Conservation (phyloP, 805 yeast genomes). For the Clavispora carvajalis region DNA sequence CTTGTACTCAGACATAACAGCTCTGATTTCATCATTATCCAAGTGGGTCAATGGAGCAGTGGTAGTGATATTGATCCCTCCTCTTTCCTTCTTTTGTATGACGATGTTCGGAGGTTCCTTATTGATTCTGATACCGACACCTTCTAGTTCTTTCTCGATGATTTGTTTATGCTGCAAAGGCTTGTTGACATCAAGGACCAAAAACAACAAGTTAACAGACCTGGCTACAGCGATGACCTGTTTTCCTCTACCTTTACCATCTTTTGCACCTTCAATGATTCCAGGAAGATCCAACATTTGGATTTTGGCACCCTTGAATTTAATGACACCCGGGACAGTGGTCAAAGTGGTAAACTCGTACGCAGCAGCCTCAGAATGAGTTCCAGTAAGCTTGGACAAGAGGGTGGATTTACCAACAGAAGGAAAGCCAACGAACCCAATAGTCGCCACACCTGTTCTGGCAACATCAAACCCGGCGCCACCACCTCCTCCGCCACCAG, state of each 20-base stretch:
- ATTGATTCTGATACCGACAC: constrained; percentile 93
- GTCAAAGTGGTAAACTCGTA: constrained; percentile 97
- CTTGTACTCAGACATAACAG: constrained; percentile 93
- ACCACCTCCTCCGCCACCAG: constrained; percentile 75
- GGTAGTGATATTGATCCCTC: constrained; percentile 90
- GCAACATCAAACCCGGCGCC: constrained; percentile 97
- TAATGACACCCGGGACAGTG: constrained; percentile 95
- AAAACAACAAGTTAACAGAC: constrained; percentile 88
- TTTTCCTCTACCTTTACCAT: constrained; percentile 88
- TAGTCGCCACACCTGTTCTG: constrained; percentile 96
- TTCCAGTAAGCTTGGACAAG: constrained; percentile 84
- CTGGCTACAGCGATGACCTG: constrained; percentile 99
- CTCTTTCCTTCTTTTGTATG: constrained; percentile 88
- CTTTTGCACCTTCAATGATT: constrained; percentile 86
- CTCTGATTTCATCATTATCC: constrained; percentile 89
- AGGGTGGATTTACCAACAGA: constrained; percentile 90
- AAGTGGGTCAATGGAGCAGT: constrained; percentile 90
- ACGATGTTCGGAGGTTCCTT: constrained; percentile 89
- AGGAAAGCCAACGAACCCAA: constrained; percentile 98
- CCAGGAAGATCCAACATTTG: constrained; percentile 94
- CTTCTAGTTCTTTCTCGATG: constrained; percentile 93
- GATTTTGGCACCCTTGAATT: constrained; percentile 94
- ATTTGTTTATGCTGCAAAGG: constrained; percentile 92
- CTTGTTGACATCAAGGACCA: constrained; percentile 92
- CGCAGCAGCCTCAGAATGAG: constrained; percentile 96